Conservation (phyloP, 2,329 filamentous ascomycete genomes). For the Passalora sequoiae region DNA sequence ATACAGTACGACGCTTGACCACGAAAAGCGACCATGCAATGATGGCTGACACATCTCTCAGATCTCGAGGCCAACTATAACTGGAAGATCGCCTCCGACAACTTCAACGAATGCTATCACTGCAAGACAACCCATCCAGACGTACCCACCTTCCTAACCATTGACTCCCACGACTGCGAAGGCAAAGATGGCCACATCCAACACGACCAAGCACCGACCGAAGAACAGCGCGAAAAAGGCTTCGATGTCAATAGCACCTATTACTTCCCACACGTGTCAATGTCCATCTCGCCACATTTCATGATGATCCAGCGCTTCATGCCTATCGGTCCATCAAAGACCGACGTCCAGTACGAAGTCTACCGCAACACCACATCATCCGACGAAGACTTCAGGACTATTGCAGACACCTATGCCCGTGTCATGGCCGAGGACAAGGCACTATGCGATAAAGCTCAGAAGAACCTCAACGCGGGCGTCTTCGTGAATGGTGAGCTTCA, state of each 20-base stretch:
- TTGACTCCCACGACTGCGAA: constrained; percentile 50
- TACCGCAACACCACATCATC: constrained; percentile 54
- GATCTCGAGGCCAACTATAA: constrained; percentile 53
- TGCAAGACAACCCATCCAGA: constrained; percentile 55
- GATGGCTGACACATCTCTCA: constrained; percentile 21
- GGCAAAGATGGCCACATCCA: constrained; percentile 47
- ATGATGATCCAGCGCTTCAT: constrained; percentile 59
- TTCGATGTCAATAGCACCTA: constrained; percentile 45
- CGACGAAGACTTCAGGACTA: constrained; percentile 52
- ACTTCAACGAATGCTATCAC: constrained; percentile 63
- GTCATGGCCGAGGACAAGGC: constrained; percentile 60
- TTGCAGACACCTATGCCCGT: constrained; percentile 55
- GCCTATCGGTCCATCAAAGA: constrained; percentile 47
- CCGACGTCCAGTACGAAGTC: constrained; percentile 56
- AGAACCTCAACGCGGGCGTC: constrained; percentile 55
- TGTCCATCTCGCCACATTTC: constrained; percentile 51
- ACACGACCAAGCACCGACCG: constrained; percentile 40
- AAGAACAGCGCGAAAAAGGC: constrained; percentile 45
- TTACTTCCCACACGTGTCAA: constrained; percentile 47
- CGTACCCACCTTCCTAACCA: constrained; percentile 50
- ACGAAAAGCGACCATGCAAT: no score
- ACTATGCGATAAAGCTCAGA: constrained; percentile 54
- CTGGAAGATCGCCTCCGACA: constrained; percentile 57
- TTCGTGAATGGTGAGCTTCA: constrained; percentile 59
- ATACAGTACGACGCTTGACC: no score